phyloP scores from a whole-genome alignment of 1,139 yeast genomes.

The Candida gigantensis region DNA sequence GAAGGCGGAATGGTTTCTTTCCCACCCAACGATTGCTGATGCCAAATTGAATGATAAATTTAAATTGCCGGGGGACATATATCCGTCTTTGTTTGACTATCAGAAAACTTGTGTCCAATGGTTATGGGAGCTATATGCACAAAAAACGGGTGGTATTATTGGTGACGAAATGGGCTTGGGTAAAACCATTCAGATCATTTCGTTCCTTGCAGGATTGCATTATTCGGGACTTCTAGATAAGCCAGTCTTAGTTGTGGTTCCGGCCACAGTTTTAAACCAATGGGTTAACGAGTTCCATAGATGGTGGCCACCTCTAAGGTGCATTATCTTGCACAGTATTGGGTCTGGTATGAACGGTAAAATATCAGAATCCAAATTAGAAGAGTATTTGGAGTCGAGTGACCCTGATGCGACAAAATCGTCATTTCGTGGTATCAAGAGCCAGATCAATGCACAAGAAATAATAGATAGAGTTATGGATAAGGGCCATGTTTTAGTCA shows the following conservation, averaged over 20 bases:
- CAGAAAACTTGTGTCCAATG: conserved; percentile 90
- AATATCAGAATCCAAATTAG: conserved; percentile 51
- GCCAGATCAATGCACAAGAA: conserved; percentile 44
- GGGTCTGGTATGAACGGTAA: conserved; percentile 77
- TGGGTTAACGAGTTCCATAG: conserved; percentile 95
- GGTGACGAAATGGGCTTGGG: conserved; percentile 99
- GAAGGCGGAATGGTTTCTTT: conserved; percentile 66
- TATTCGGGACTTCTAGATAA: conserved; percentile 72
- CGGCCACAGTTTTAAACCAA: conserved; percentile 93
- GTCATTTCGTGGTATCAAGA: conserved; percentile 26
- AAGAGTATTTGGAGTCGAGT: conserved; percentile 47
- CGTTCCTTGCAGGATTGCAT: conserved; percentile 88
- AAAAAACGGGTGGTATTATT: conserved; percentile 88
- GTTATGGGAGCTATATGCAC: conserved; percentile 80
- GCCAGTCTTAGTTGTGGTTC: conserved; percentile 88
- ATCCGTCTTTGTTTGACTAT: conserved; percentile 83
- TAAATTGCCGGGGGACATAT: conserved; percentile 86
- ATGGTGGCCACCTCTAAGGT: conserved; percentile 97
- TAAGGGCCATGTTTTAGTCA: conserved; percentile 80
- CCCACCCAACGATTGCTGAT: conserved; percentile 79
- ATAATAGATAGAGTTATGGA: conserved; percentile 52
- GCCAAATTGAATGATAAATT: conserved; percentile 70
- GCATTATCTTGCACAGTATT: conserved; percentile 84
- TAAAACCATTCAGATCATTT: conserved; percentile 87
- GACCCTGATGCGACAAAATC: conserved; percentile 44